Evolutionary conservation across 306 rosid genomes (phyloP).

Genomic region (Cercis canadensis): DNA sequence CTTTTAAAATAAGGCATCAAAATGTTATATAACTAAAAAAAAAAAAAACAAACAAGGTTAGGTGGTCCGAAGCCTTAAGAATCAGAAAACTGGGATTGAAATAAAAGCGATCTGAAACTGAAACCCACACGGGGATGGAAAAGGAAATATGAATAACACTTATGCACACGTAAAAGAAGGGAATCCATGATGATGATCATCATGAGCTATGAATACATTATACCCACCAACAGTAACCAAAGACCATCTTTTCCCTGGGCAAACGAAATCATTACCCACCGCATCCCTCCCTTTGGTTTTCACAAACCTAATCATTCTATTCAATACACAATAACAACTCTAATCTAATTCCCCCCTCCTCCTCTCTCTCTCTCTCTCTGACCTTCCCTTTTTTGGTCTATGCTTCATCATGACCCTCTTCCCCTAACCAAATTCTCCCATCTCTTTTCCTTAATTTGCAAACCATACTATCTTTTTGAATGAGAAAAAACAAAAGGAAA

Average conservation of each 20-base stretch:
- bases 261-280: constrained; percentile 71
- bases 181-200: constrained; percentile 48
- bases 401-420: constrained; percentile 38
- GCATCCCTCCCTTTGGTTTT: constrained; percentile 43
- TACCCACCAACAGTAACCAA: constrained; percentile 40
- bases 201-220: constrained; percentile 38
- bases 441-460: constrained; percentile 20
- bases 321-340: constrained; percentile 41
- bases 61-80: too few relatives aligned
- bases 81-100: too few relatives aligned
- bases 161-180: constrained; percentile 63
- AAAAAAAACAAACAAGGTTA: too few relatives aligned
- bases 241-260: constrained; percentile 34
- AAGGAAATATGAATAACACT: not conserved
- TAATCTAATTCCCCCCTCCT: too few relatives aligned
- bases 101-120: not conserved
- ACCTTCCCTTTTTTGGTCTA: constrained; percentile 45
- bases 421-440: constrained; percentile 37
- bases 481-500: too few relatives aligned
- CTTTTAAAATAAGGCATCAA: too few relatives aligned
- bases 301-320: constrained; percentile 63
- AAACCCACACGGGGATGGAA: too few relatives aligned
- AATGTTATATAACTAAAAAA: too few relatives aligned
- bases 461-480: too few relatives aligned
- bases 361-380: too few relatives aligned